phyloP scores from a whole-genome alignment of 75 land plant species.

The Sequoiadendron giganteum region DNA sequence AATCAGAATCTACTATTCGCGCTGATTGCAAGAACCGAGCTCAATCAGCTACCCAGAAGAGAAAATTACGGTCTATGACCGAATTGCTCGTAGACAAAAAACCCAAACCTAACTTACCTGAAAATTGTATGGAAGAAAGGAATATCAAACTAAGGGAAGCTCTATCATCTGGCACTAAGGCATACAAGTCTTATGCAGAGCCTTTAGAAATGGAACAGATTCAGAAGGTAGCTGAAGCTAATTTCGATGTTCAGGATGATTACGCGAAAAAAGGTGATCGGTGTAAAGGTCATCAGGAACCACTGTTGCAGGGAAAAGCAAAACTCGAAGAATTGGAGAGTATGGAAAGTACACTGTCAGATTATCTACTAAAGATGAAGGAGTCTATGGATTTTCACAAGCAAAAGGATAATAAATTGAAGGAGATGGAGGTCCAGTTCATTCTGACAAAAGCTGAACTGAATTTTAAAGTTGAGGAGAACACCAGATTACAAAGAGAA shows the following conservation, averaged over 20 bases:
- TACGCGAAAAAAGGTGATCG: not conserved
- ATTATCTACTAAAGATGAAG: not conserved
- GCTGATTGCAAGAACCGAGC: not conserved
- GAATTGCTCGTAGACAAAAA: not conserved
- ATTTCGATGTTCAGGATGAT: not conserved
- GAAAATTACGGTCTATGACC: not conserved
- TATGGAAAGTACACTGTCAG: not conserved
- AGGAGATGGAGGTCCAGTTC: not conserved
- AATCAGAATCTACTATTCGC: not conserved
- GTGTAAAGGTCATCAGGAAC: not conserved
- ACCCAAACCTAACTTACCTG: not conserved
- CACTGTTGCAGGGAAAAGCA: not conserved
- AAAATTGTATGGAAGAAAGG: not conserved
- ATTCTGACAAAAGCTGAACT: not conserved
- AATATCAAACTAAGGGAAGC: not conserved
- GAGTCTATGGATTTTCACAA: not conserved
- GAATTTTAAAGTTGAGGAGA: not conserved
- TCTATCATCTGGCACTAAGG: not conserved
- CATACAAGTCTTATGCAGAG: not conserved
- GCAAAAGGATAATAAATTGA: not conserved
- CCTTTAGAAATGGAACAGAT: not conserved
- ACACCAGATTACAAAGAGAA: not conserved
- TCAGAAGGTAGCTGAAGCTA: not conserved
- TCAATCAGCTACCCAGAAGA: not conserved
- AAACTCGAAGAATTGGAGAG: not conserved